Evolutionary conservation across 2,329 filamentous ascomycete genomes (phyloP), one percentile per base, ranked within the genome.

Genomic region (Colletotrichum chlorophyti): DNA sequence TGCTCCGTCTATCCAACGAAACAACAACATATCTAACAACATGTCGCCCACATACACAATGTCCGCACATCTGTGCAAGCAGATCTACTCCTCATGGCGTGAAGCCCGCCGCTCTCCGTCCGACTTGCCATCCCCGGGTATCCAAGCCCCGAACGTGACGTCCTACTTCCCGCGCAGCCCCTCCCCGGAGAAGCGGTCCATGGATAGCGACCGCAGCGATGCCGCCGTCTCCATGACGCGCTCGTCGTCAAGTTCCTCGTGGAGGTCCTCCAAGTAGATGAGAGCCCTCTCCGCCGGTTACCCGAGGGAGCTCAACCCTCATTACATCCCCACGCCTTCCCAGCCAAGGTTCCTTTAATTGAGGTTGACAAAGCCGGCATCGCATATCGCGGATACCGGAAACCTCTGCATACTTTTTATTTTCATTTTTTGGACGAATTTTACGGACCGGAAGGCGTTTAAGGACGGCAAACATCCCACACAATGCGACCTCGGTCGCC

Each of bases 21-120:
- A 52, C 32, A 42, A 42, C 38, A 49, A 49, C 37, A 62, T 40
- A 32, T 41, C 41, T 12, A 49, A n/a, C 62, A 74, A 63, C 35
- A 86, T 86, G 83, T 78, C 82, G 53, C 82, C 82, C 47, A 84
- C 83, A 32, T 83, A 85, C 74, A 85, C 83, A 63, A 84, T 86
- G 78, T 84, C 83, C 14, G 82, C 83, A 65, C 83, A 86, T 65
- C 73, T 86, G 70, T 83, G 81, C 80, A 84, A 83, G 71, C 77
- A 85, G 66, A 81, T 86, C 72, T 82, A 79, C 74, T 75, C 80
- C 48, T 85, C 83, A n/a, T 85, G 83, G 81, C 77, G 77, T 62
- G 79, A 83, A 67, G 72, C 77, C 41, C 77, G 76, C 63, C 76
- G 79, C 63, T 69, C 73, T 24, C 72, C 71, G 4, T 68, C 74